phyloP scores from a whole-genome alignment of 306 rosid genomes.

The Casuarina cunninghamiana region DNA sequence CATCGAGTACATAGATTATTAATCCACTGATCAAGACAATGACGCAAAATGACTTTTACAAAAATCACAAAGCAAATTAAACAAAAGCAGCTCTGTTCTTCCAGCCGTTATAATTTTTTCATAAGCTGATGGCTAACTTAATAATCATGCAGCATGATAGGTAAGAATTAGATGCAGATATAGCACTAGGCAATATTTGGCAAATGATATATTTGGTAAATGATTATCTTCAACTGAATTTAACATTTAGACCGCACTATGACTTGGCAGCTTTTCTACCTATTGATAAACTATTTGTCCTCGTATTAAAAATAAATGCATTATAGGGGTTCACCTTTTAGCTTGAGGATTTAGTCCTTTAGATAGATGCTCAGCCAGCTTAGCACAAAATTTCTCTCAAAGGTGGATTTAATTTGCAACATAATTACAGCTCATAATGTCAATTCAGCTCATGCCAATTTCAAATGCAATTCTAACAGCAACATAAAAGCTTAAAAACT shows the following conservation, averaged over 20 bases:
- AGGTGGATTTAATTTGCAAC: conserved; percentile 1
- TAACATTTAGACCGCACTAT: background rate
- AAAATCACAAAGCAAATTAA: background rate
- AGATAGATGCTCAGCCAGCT: background rate
- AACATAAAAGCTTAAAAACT: background rate
- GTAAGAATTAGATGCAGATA: background rate
- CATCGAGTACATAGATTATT: background rate
- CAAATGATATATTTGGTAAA: background rate
- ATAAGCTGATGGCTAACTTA: background rate
- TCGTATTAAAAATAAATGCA: background rate
- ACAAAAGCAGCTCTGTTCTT: background rate
- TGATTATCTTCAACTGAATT: background rate
- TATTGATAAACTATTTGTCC: background rate
- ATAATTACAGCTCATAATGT: background rate
- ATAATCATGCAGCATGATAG: background rate
- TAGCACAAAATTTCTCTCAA: background rate
- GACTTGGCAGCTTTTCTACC: background rate
- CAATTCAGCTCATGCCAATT: background rate
- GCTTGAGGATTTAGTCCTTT: background rate
- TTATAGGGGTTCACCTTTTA: background rate
- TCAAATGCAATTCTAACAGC: background rate
- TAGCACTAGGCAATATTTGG: background rate
- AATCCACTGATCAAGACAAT: background rate
- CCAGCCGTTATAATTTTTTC: background rate
- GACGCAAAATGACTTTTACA: background rate